A percentile compares a stretch with the other conserved stretches of the same genome.
Conservation (phyloP, 2,329 filamentous ascomycete genomes). For the Trichoderma sp. region DNA sequence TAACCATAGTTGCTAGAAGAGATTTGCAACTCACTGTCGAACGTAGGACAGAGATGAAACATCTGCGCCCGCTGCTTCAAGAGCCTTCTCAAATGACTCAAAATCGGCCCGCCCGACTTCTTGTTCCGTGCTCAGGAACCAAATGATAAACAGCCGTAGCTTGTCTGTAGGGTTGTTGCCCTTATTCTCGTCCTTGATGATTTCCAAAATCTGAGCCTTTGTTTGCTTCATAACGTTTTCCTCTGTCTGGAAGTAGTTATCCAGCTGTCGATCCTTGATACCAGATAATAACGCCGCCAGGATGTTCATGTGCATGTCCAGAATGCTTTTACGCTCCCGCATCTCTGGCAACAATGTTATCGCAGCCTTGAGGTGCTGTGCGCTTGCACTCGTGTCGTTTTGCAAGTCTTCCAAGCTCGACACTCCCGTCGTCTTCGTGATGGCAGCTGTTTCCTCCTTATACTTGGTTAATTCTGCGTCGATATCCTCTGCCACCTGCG, state of each 20-base stretch:
- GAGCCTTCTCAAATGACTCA: slow-evolving; percentile 79
- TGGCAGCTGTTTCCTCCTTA: slow-evolving; percentile 89
- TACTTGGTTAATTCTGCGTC: slow-evolving; percentile 91
- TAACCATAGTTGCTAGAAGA: neutral
- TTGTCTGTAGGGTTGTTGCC: slow-evolving; percentile 85
- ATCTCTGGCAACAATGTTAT: slow-evolving; percentile 91
- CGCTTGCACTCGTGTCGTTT: slow-evolving; percentile 82
- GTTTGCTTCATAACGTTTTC: slow-evolving; percentile 90
- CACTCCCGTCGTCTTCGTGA: slow-evolving; percentile 93
- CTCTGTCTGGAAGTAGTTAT: slow-evolving; percentile 94
- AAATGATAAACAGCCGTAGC: slow-evolving; percentile 91
- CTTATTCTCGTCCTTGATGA: slow-evolving; percentile 77
- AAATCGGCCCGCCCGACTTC: slow-evolving; percentile 81
- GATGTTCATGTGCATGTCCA: slow-evolving; percentile 99
- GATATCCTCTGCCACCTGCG: slow-evolving; percentile 93
- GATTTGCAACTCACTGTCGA: slow-evolving; percentile 60
- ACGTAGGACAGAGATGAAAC: slow-evolving; percentile 79
- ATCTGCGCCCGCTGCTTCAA: slow-evolving; percentile 73
- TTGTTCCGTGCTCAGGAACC: slow-evolving; percentile 91
- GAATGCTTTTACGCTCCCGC: slow-evolving; percentile 82
- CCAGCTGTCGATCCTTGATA: slow-evolving; percentile 91
- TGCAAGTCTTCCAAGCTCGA: slow-evolving; percentile 90
- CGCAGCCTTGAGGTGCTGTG: slow-evolving; percentile 91
- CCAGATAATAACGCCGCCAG: slow-evolving; percentile 71
- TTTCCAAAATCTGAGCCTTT: slow-evolving; percentile 82